Evolutionary conservation across 129 eudicot genomes (phyloP).

Genomic region (Tanacetum coccineum): DNA sequence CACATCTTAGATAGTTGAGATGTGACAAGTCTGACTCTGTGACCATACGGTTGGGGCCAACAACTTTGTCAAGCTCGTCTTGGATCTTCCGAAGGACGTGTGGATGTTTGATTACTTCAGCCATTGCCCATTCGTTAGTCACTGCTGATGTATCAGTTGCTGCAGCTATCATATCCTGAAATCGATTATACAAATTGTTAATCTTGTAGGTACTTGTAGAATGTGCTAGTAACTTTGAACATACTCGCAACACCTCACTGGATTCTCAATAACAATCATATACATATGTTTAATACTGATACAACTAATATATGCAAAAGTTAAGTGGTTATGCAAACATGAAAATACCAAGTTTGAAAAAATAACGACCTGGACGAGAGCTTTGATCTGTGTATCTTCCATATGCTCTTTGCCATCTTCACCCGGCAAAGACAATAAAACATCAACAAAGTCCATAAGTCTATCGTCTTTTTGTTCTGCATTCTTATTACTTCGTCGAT

Average conservation of each 20-base stretch:
- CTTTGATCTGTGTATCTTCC: slow-evolving; percentile 90
- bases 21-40: slow-evolving; percentile 62
- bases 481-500: slow-evolving; percentile 37
- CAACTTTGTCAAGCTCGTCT: slow-evolving; percentile 70
- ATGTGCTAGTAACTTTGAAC: not conserved
- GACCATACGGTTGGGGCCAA: slow-evolving; percentile 75
- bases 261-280: too few relatives aligned
- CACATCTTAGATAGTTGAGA: slow-evolving; percentile 71
- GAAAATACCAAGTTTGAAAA: too few relatives aligned
- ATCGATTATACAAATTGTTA: not conserved
- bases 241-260: too few relatives aligned
- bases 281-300: too few relatives aligned
- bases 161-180: slow-evolving; percentile 97
- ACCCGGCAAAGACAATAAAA: slow-evolving; percentile 80
- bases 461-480: slow-evolving; percentile 43
- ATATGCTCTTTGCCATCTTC: slow-evolving; percentile 79
- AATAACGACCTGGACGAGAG: slow-evolving; percentile 71
- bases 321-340: too few relatives aligned
- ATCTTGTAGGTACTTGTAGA: not conserved
- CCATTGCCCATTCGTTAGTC: slow-evolving; percentile 97
- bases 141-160: slow-evolving; percentile 96
- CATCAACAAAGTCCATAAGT: slow-evolving; percentile 87
- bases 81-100: slow-evolving; percentile 67
- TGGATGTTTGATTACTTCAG: slow-evolving; percentile 86
- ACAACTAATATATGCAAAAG: too few relatives aligned